Evolutionary conservation across 495 filamentous ascomycete genomes (phyloP), one percentile per base, ranked within the genome.

Genomic region (Daldinia caldariorum): DNA sequence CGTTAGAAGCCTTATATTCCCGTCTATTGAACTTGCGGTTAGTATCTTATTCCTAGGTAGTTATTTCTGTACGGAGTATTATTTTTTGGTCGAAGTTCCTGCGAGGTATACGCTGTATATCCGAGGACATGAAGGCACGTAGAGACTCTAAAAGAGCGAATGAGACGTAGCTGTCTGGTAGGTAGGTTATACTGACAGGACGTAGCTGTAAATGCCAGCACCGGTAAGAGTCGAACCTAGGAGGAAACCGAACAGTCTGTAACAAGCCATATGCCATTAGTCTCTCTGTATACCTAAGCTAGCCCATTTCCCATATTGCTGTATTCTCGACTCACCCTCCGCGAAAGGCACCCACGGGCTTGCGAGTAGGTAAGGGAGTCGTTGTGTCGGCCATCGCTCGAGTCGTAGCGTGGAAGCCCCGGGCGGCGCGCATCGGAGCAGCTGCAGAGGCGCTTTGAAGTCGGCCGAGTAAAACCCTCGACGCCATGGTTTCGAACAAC

Each of bases 1-100:
- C 92, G 79, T 98, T 99, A 61, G 93, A 91, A 39, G 95, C 85
- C 79, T 92, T 90, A 80, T 98, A 98, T 79, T 99, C 94, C 75
- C 92, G 89, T 50, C 75, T 77, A 34, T 61, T 6, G 12, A 37
- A 20, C n/a, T 9, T 26, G 0, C 22, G 16, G 56, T 73, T 29
- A 73, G 70, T 58, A 61, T 54, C 47, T 67, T 58, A 20, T 37
- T 53, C 57, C 20, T 12, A 20, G 50, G 10, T 16, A 20, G 50
- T 14, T 16, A 12, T 47, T 62, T 18, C 3, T 32, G 35, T 35
- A 20, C 1, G 3, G 13, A 62, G 31, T 29, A 20, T 54, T 37
- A n/a, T n/a, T 16, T 35, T n/a, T 38, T 6, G 18, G 26, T 37
- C n/a, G 10, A 34, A 47, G 14, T 43, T 18, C 41, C 41, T 45